A percentile compares a stretch with the other conserved stretches of the same genome.
These are phyloP conservation scores for Solanum paucissectum DNA, from an alignment of 257 asterid species.

Conservation along the genomic window DNA sequence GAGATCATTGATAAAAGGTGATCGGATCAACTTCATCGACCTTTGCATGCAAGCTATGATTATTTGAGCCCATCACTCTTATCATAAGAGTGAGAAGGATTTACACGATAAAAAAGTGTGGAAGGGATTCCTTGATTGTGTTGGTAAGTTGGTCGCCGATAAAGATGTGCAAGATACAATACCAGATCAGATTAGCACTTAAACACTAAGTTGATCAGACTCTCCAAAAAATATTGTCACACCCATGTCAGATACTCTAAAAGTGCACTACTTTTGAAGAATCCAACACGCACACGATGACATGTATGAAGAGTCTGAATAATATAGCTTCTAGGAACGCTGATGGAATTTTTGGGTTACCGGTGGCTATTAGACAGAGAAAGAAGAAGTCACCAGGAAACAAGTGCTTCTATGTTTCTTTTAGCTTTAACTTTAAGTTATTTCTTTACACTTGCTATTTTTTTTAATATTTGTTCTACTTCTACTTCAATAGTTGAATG, in stretches of 20 bases:
- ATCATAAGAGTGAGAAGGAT: too few relatives aligned
- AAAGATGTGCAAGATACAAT: background rate
- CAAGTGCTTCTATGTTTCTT: background rate
- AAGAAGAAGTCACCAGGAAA: background rate
- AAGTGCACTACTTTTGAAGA: too few relatives aligned
- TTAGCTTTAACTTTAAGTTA: background rate
- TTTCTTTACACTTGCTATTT: background rate
- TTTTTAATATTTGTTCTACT: background rate
- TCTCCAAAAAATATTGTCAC: too few relatives aligned
- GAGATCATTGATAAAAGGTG: too few relatives aligned
- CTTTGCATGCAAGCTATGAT: too few relatives aligned
- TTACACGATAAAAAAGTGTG: background rate
- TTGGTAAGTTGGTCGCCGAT: background rate
- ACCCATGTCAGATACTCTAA: too few relatives aligned
- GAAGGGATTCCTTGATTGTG: background rate
- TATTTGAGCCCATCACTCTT: background rate
- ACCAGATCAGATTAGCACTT: background rate
- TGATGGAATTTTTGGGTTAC: background rate
- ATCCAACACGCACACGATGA: too few relatives aligned
- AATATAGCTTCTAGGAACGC: background rate
- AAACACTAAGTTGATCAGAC: too few relatives aligned
- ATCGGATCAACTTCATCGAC: too few relatives aligned
- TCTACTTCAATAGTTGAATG: background rate
- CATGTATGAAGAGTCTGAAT: too few relatives aligned
- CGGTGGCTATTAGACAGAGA: background rate